Evolutionary conservation across 73 alveolate genomes (phyloP).

Genomic region (Urostyla sp.): DNA sequence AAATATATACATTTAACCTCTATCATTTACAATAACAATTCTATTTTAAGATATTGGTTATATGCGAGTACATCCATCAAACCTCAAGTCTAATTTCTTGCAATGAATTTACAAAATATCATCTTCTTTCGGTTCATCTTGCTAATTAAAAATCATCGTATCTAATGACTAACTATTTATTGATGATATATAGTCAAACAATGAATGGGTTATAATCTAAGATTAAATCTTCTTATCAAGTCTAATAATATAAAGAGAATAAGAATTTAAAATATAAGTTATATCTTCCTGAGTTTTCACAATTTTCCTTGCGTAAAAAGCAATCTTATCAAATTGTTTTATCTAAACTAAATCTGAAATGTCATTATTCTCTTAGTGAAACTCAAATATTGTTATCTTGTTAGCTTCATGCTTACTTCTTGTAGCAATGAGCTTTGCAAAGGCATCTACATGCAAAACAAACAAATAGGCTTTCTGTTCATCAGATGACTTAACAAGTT

Average conservation of each 20-base stretch:
- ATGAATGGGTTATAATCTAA: conserved; percentile 4
- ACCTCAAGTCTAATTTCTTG: conserved; percentile 6
- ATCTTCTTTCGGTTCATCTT: too few species aligned
- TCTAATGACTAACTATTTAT: too few species aligned
- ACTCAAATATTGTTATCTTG: conserved; percentile 25
- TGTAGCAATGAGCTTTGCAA: conserved; percentile 32
- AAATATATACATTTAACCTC: conserved; percentile 25
- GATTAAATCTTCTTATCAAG: conserved; percentile 17
- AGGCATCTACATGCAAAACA: conserved; percentile 16
- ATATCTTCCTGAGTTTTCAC: conserved; percentile 8
- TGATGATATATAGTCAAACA: too few species aligned
- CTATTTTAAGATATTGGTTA: neutral
- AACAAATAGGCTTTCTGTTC: conserved; percentile 10
- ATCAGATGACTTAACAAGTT: neutral
- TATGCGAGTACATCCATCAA: conserved; percentile 46
- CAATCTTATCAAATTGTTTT: conserved; percentile 1
- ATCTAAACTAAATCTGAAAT: neutral
- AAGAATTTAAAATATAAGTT: neutral
- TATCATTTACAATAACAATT: conserved; percentile 26
- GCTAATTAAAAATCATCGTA: too few species aligned
- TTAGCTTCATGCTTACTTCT: conserved; percentile 2
- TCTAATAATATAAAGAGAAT: conserved; percentile 26
- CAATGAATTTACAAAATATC: too few species aligned
- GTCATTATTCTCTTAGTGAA: conserved; percentile 30
- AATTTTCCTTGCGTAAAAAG: conserved; percentile 27